Evolutionary conservation across 345 rosid species (phyloP).

Genomic region (Xanthoceras sorbifolium): DNA sequence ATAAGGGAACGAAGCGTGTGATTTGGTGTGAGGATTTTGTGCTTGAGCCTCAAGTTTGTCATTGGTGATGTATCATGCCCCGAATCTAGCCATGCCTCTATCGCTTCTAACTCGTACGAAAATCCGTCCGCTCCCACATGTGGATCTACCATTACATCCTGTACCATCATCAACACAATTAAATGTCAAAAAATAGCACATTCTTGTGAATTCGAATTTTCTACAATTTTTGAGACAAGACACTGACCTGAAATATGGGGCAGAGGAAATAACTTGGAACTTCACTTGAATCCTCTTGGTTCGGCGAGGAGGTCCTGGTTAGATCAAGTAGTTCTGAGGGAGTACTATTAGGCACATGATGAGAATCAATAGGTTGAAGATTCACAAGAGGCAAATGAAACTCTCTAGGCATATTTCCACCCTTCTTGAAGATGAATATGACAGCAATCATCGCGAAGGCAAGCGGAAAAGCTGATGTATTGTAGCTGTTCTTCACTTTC

Average conservation of each 20-base stretch:
- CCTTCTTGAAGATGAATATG: no score
- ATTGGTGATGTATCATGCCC: constrained; percentile 74
- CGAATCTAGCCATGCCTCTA: constrained; percentile 67
- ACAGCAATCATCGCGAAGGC: no score
- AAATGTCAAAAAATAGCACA: neutral
- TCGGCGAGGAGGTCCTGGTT: no score
- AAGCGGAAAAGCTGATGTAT: no score
- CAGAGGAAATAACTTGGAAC: constrained; percentile 64
- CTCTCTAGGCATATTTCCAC: no score
- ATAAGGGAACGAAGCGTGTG: constrained; percentile 74
- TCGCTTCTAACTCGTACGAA: constrained; percentile 79
- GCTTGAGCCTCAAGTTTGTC: constrained; percentile 67
- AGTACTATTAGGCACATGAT: no score
- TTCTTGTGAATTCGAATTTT: no score
- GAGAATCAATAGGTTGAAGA: no score
- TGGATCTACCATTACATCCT: constrained; percentile 85
- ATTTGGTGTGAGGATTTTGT: constrained; percentile 66
- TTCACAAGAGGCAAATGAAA: no score
- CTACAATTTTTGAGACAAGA: no score
- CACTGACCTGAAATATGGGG: constrained; percentile 61
- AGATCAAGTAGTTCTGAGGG: no score
- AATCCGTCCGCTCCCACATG: constrained; percentile 80
- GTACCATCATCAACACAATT: constrained; percentile 19
- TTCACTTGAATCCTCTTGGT: constrained; percentile 39
- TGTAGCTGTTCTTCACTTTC: no score